These are phyloP conservation scores for Jackrogersella multiformis DNA, from an alignment of 495 filamentous ascomycete genomes.

Conservation along the genomic window DNA sequence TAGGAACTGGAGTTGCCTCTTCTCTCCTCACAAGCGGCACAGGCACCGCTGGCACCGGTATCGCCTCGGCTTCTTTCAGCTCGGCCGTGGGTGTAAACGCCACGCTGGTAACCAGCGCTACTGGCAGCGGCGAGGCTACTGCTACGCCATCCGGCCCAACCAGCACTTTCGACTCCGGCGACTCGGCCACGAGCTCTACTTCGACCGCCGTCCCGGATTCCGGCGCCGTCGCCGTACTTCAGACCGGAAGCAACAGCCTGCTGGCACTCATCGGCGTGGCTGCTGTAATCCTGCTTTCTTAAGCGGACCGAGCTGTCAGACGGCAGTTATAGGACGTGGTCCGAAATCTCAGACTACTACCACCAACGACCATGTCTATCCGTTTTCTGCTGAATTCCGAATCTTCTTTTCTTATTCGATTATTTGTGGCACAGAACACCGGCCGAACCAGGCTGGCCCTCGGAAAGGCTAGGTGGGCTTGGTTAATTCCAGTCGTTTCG, in stretches of 20 bases:
- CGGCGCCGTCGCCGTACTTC: slow-evolving; percentile 10
- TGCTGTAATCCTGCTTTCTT: slow-evolving; percentile 26
- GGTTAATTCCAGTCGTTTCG: slow-evolving; percentile 14
- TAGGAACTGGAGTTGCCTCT: slow-evolving; percentile 5
- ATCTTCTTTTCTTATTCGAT: neutral
- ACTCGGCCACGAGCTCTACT: slow-evolving; percentile 15
- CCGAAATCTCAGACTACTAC: neutral
- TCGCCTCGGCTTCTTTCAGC: slow-evolving; percentile 21
- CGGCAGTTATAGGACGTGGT: neutral
- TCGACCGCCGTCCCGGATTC: slow-evolving; percentile 23
- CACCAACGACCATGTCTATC: neutral
- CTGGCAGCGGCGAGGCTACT: slow-evolving; percentile 26
- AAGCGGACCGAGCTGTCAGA: neutral
- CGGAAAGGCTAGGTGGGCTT: slow-evolving; percentile 31
- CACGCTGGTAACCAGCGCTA: slow-evolving; percentile 17
- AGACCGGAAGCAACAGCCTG: slow-evolving; percentile 28
- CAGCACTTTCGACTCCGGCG: slow-evolving; percentile 31
- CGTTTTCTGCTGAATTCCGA: neutral
- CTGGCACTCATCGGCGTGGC: slow-evolving; percentile 33
- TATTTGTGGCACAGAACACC: slow-evolving; percentile 4
- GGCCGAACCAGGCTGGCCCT: slow-evolving; percentile 35
- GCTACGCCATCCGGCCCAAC: slow-evolving; percentile 40
- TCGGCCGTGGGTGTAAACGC: slow-evolving; percentile 14
- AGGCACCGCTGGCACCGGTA: slow-evolving; percentile 7
- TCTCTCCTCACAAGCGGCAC: neutral